Conservation (phyloP, 2,329 filamentous ascomycete genomes). For the Leptographium radiaticola region DNA sequence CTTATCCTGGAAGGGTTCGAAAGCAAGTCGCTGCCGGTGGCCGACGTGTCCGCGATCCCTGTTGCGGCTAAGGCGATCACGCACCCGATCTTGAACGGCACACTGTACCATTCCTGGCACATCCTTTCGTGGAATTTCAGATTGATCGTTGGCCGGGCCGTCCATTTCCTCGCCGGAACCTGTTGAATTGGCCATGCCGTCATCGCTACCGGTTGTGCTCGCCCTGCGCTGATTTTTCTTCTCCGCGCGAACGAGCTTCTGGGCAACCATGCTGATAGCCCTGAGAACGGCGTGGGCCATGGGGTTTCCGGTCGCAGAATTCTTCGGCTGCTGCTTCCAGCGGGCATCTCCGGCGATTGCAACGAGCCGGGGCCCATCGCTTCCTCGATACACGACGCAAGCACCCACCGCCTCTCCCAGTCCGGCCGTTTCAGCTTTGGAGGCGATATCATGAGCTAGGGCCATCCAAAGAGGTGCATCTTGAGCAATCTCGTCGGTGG, state of each 20-base stretch:
- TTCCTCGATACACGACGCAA: conserved; percentile 55
- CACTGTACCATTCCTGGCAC: conserved; percentile 7
- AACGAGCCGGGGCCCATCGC: conserved; percentile 41
- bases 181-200: not conserved
- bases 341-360: conserved; percentile 67
- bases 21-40: conserved; percentile 29
- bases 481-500: conserved; percentile 53
- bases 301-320: conserved; percentile 47
- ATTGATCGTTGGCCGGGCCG: conserved; percentile 10
- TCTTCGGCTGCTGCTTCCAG: conserved; percentile 41
- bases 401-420: conserved; percentile 61
- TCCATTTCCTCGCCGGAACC: conserved; percentile 13
- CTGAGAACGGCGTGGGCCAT: conserved; percentile 69
- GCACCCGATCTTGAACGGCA: conserved; percentile 11
- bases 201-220: not conserved
- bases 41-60: conserved; percentile 12
- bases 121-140: not conserved
- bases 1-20: conserved; percentile 53
- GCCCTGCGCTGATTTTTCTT: conserved; percentile 19
- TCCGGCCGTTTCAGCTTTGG: conserved; percentile 40
- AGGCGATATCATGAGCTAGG: conserved; percentile 51
- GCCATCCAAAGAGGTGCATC: conserved; percentile 55
- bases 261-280: conserved; percentile 71
- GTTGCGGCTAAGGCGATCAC: conserved; percentile 11
- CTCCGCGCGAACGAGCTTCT: conserved; percentile 47